phyloP scores from a whole-genome alignment of 305 asterid species.

The Lippia alba region DNA sequence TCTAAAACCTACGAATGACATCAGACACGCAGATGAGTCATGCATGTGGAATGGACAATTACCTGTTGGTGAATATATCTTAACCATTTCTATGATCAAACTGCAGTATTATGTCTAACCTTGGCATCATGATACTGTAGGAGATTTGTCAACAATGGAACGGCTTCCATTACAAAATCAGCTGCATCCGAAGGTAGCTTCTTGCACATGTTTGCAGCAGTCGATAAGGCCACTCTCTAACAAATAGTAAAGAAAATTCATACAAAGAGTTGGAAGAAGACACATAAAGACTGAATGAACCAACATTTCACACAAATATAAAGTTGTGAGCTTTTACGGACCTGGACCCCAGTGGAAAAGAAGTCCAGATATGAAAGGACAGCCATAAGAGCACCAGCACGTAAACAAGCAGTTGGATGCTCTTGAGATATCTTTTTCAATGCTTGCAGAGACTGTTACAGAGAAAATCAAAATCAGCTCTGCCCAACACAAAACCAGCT shows the following conservation, averaged over 20 bases:
- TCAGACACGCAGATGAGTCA: slow-evolving; percentile 9
- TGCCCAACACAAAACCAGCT: slow-evolving; percentile 30
- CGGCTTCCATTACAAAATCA: slow-evolving; percentile 99
- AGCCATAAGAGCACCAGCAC: slow-evolving; percentile 99
- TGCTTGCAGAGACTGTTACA: slow-evolving; percentile 91
- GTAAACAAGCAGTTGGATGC: slow-evolving; percentile 98
- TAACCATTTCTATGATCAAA: slow-evolving; percentile 6
- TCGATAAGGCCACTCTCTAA: slow-evolving; percentile 92
- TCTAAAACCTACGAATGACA: slow-evolving; percentile 76
- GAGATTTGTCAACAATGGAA: slow-evolving; percentile 93
- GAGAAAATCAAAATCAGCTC: too few relatives aligned
- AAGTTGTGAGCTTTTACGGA: slow-evolving; percentile 38
- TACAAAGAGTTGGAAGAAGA: not conserved
- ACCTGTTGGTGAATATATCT: not conserved
- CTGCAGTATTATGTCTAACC: slow-evolving; percentile 49
- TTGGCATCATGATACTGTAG: slow-evolving; percentile 98
- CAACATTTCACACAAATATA: not conserved
- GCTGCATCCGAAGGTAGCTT: slow-evolving; percentile 97
- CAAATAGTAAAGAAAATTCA: slow-evolving; percentile 8
- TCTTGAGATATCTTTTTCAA: slow-evolving; percentile 97
- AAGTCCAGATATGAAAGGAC: slow-evolving; percentile 98
- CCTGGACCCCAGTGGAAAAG: slow-evolving; percentile 99
- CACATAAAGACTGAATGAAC: slow-evolving; percentile 1
- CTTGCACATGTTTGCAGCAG: slow-evolving; percentile 99
- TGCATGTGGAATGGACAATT: slow-evolving; percentile 19